Conservation (phyloP, 1,284 basidiomycete genomes). For the Pseudozyma pruni region DNA sequence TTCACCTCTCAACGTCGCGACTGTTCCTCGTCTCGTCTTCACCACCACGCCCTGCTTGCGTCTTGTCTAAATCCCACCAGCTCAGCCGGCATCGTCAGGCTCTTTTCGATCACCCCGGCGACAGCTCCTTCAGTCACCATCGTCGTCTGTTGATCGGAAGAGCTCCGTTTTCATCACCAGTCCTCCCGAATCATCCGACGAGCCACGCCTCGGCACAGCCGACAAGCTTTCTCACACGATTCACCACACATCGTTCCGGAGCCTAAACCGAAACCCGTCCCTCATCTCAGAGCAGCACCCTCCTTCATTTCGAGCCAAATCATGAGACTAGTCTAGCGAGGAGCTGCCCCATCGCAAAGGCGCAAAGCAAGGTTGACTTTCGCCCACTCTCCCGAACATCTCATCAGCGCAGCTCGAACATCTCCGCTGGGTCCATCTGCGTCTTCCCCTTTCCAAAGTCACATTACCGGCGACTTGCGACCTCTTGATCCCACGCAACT, state of each 20-base stretch:
- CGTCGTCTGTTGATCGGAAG: no score
- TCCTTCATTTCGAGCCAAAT: slow-evolving; percentile 2
- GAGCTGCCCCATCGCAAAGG: no score
- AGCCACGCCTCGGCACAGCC: no score
- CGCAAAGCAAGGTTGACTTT: slow-evolving; percentile 8
- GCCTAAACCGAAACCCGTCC: neutral
- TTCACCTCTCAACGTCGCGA: no score
- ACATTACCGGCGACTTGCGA: slow-evolving; percentile 4
- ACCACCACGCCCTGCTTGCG: no score
- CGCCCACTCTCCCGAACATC: neutral
- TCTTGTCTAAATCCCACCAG: no score
- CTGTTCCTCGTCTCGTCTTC: no score
- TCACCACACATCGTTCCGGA: neutral
- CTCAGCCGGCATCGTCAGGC: no score
- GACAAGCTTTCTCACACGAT: slow-evolving; percentile 1
- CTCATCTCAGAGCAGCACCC: neutral
- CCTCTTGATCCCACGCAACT: neutral
- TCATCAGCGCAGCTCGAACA: slow-evolving; percentile 2
- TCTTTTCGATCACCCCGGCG: no score
- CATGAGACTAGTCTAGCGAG: neutral
- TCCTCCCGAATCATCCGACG: no score
- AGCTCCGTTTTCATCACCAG: no score
- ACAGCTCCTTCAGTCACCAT: no score
- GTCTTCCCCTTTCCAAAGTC: neutral
- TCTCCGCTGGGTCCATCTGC: slow-evolving; percentile 1